phyloP scores from a whole-genome alignment of 768 basidiomycete genomes.

The Agaricus sinodeliciosus region DNA sequence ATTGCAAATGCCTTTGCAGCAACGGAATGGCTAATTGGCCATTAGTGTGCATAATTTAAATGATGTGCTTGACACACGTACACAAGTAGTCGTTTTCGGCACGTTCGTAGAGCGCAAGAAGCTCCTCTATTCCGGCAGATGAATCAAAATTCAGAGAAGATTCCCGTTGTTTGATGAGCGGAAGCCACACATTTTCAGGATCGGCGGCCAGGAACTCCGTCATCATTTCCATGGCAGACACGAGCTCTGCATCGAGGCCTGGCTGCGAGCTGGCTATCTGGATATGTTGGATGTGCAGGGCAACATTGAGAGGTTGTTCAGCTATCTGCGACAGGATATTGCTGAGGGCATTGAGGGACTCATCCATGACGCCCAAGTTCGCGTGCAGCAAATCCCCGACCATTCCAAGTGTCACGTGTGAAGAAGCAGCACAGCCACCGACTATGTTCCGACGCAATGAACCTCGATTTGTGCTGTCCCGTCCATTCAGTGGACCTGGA shows the following conservation, averaged over 20 bases:
- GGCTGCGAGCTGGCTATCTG: conserved; percentile 47
- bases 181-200: conserved; percentile 65
- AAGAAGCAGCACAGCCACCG: background rate
- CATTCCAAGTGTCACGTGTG: conserved; percentile 6
- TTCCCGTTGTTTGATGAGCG: conserved; percentile 52
- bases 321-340: conserved; percentile 53
- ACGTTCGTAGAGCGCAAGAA: conserved; percentile 54
- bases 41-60: conserved; percentile 3
- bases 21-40: conserved; percentile 60
- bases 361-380: conserved; percentile 37
- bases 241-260: conserved; percentile 52
- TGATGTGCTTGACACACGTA: conserved; percentile 30
- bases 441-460: background rate
- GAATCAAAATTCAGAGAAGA: conserved; percentile 45
- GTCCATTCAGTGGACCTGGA: background rate
- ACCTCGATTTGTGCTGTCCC: conserved; percentile 7
- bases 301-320: conserved; percentile 52
- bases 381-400: background rate
- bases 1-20: conserved; percentile 60
- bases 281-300: conserved; percentile 63
- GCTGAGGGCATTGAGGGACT: conserved; percentile 59
- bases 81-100: conserved; percentile 79
- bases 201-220: conserved; percentile 54
- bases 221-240: conserved; percentile 61
- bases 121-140: conserved; percentile 40